A percentile compares a stretch with the other conserved stretches of the same genome.
phyloP scores from a whole-genome alignment of 148 eudicot genomes.

The Chenopodium album region DNA sequence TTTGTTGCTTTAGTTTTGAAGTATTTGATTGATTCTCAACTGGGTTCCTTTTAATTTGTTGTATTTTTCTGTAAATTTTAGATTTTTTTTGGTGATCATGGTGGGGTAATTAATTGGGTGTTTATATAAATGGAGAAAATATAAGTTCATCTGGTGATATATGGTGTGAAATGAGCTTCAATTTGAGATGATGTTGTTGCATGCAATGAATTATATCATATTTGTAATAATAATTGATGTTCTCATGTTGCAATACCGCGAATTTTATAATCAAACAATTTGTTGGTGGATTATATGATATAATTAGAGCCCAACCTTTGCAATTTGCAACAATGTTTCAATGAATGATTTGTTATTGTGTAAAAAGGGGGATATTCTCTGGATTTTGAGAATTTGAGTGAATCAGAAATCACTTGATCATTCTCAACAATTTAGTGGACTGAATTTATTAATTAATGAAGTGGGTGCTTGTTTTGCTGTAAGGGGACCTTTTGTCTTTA shows the following conservation, averaged over 20 bases:
- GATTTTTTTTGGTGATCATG: not conserved
- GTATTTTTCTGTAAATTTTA: not conserved
- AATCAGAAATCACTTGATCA: conserved; percentile 11
- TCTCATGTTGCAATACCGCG: conserved; percentile 19
- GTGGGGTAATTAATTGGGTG: not conserved
- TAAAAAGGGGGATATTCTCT: conserved; percentile 16
- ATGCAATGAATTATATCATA: not conserved
- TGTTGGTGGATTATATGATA: conserved; percentile 15
- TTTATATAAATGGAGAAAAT: conserved; percentile 5
- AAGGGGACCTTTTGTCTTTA: conserved; percentile 10
- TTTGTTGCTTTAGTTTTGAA: not conserved
- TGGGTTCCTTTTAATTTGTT: not conserved
- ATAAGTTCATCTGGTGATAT: not conserved
- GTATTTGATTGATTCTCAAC: not conserved
- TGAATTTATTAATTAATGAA: conserved; percentile 2
- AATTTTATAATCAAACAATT: conserved; percentile 23
- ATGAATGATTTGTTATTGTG: not conserved
- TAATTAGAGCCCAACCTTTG: not conserved
- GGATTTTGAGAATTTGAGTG: conserved; percentile 11
- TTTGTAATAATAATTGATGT: conserved; percentile 1
- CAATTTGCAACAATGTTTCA: not conserved
- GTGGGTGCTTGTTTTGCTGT: conserved; percentile 14
- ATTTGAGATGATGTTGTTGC: conserved; percentile 8
- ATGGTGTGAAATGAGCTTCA: not conserved
- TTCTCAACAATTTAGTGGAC: conserved; percentile 4